Conservation (phyloP, 2,329 filamentous ascomycete species). For the Tolypocladium cylindrosporum region DNA sequence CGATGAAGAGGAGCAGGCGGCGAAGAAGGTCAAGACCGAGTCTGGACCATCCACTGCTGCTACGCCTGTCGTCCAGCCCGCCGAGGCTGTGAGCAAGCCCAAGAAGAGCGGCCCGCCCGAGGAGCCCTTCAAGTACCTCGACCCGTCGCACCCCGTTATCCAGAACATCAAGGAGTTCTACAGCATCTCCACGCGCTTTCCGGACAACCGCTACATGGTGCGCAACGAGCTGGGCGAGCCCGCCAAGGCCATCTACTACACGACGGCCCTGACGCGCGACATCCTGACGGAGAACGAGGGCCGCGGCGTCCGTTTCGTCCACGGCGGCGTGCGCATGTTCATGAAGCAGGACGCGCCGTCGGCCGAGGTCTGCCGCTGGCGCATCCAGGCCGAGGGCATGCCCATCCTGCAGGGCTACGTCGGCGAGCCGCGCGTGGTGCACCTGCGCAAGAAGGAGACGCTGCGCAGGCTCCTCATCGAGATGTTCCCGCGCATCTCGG, state of each 20-base stretch:
- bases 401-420: constrained; percentile 87
- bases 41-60: constrained; percentile 6
- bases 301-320: constrained; percentile 87
- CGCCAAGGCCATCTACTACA: constrained; percentile 95
- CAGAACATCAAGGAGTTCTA: constrained; percentile 75
- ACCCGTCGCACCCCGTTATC: constrained; percentile 65
- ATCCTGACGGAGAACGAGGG: constrained; percentile 84
- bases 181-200: constrained; percentile 73
- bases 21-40: constrained; percentile 40
- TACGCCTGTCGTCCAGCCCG: constrained; percentile 4
- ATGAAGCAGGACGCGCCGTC: constrained; percentile 93
- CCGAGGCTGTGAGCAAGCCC: constrained; percentile 20
- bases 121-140: constrained; percentile 90
- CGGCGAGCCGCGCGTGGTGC: constrained; percentile 64
- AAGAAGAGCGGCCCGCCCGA: constrained; percentile 52
- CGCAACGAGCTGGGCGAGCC: constrained; percentile 83
- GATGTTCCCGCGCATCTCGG: constrained; percentile 88
- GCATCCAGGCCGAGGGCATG: constrained; percentile 91
- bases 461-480: constrained; percentile 77
- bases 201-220: constrained; percentile 87
- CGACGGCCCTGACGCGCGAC: constrained; percentile 70
- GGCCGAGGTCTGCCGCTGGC: constrained; percentile 81
- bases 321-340: constrained; percentile 97
- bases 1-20: constrained; percentile 26
- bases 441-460: constrained; percentile 67